A percentile compares a stretch with the other conserved stretches of the same genome.
Evolutionary conservation across 2,329 filamentous ascomycete genomes (phyloP).

Genomic region (Stachybotrys chartarum): DNA sequence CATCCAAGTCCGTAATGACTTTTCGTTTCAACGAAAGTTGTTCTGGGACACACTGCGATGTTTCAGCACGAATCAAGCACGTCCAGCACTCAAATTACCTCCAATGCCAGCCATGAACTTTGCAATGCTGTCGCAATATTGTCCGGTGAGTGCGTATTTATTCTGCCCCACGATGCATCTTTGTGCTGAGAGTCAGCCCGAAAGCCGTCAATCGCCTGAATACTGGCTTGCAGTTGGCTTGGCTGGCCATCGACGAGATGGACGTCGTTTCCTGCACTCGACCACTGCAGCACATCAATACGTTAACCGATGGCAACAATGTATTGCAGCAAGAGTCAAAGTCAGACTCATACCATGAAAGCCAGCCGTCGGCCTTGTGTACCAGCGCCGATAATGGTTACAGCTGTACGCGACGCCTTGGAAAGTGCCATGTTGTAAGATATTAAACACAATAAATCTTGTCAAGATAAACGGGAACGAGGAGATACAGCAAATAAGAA

Average conservation of each 20-base stretch:
- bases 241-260: constrained; percentile 18
- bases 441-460: too few relatives aligned
- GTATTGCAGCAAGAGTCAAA: not conserved
- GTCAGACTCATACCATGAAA: constrained; percentile 16
- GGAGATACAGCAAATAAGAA: too few relatives aligned
- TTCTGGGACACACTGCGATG: constrained; percentile 35
- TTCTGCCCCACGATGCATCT: constrained; percentile 9
- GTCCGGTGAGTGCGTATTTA: constrained; percentile 12
- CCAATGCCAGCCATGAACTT: constrained; percentile 17
- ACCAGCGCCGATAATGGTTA: constrained; percentile 19
- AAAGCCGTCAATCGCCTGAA: constrained; percentile 16
- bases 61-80: not conserved
- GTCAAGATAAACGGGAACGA: too few relatives aligned
- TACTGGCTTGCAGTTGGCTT: constrained; percentile 16
- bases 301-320: too few relatives aligned
- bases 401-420: constrained; percentile 6
- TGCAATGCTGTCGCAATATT: constrained; percentile 11
- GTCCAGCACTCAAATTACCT: constrained; percentile 9
- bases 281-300: constrained; percentile 13
- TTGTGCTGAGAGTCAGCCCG: constrained; percentile 4
- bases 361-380: constrained; percentile 22
- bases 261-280: constrained; percentile 19
- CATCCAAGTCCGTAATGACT: constrained; percentile 30
- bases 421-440: constrained; percentile 8
- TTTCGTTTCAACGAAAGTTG: constrained; percentile 30